Evolutionary conservation across 352 stramenopile species (phyloP), one percentile per base, ranked within the genome.

Genomic region (Pythium guiyangense): DNA sequence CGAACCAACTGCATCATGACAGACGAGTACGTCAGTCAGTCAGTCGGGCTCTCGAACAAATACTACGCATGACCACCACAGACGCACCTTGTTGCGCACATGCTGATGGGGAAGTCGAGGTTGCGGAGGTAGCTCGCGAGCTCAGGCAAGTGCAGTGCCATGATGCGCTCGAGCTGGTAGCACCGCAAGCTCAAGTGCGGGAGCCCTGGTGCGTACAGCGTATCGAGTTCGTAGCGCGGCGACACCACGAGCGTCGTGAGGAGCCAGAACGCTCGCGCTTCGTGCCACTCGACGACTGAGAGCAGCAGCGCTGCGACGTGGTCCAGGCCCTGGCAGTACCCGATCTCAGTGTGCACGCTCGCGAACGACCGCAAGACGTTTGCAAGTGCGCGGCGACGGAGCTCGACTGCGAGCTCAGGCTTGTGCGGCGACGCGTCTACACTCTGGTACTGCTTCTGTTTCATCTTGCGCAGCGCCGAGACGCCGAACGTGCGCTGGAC

Each of bases 301-400:
- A 92, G 70, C 48, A 90, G 57, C 18, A 90, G 34, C 12, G 76
- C 77, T 1, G 75, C 66, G 20, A 92, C 74, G 48, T 88, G 71
- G 49, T 92, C 79, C 79, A 92, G 83, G 12, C 82, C 82, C 51
- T 90, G 82, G 29, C 79, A 90, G 62, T 92, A 92, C 1, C 79
- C 82, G 26, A 89, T 74, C 57, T 85, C 79, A 0, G 71, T 79
- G 54, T 90, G 75, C 39, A 89, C 73, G 49, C 74, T 86, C 47
- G 82, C 71, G 44, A 86, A 89, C 25, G 77, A 69, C 2, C 73
- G 71, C 50, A 92, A 60, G 5, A 90, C 76, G 29, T 88, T 86
- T 11, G 67, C 67, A 17, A 92, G 70, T 3, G 79, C 61, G 20
- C 60, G 49, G 45, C 72, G 71, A 10, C 77, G 60, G 2, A 44